Base-by-base conservation (phyloP, 2,329 filamentous ascomycete genomes). In the Chrysosporium queenslandicum region DNA sequence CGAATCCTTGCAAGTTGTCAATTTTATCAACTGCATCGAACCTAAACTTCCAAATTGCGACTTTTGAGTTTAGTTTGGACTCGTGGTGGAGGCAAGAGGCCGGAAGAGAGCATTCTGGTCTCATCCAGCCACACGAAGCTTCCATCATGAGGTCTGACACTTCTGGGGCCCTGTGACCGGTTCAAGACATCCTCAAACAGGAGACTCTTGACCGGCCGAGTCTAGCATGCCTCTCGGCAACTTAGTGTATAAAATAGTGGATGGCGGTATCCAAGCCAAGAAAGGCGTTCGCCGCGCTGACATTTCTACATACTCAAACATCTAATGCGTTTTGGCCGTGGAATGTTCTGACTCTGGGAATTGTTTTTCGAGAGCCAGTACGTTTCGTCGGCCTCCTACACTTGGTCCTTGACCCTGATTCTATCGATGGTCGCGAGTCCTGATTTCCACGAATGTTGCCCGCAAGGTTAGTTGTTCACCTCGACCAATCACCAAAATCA, bases 161-260 rank as follows among this genome's bases (percentile, higher is more conserved):
- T 20, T 43, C 29, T 16, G 9, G 32, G 39, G 25, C 25, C n/a
- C n/a, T 45, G 42, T 32, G 42, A 45, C 23, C 20, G 39, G 40
- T 41, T 20, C 39, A 45, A 45, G 40, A 51, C 49, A 51, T 45
- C 39, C 49, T 51, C 49, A 51, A 51, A 51, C 49, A 51, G 25
- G 49, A 51, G 40, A 7, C 16, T 45, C 25, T 34, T 41, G 47
- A 32, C 37, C 23, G 27, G 25, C 34, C 36, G 27, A 25, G 27
- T 34, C 36, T 32, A 50, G 23, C 23, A 34, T 14, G 32, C 16
- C 27, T 21, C 11, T 21, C 2, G 18, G 14, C 12, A 27, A 27
- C 30, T 21, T 20, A 46, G 11, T 9, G 29, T 27, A 27, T 29
- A 43, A 20, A 46, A 34, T 20, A 46, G 45, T 36, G 16, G 36